These are phyloP conservation scores for Suhomyces yuchorum DNA, from an alignment of 1,139 yeast species.

Conservation along the genomic window DNA sequence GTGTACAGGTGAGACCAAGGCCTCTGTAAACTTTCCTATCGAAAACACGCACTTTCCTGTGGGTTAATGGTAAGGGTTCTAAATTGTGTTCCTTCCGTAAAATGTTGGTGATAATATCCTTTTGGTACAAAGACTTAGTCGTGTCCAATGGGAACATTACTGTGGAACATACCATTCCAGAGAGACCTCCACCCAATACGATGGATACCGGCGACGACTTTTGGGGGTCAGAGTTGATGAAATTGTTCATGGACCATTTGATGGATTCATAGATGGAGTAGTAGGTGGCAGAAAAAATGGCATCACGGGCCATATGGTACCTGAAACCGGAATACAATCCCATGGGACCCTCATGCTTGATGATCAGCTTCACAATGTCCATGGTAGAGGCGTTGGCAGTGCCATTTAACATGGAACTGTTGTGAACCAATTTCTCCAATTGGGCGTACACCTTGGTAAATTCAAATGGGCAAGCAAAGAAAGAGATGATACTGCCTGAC, in stretches of 20 bases:
- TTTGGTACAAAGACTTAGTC: constrained; percentile 70
- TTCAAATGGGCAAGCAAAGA: constrained; percentile 84
- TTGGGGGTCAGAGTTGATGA: constrained; percentile 34
- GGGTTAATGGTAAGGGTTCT: constrained; percentile 33
- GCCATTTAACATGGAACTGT: constrained; percentile 19
- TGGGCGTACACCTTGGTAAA: constrained; percentile 82
- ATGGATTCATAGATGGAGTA: constrained; percentile 75
- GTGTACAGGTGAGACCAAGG: constrained; percentile 66
- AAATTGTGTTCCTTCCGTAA: constrained; percentile 52
- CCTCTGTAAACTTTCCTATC: constrained; percentile 68
- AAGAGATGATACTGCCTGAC: constrained; percentile 66
- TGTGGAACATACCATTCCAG: constrained; percentile 76
- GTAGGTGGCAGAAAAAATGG: constrained; percentile 71
- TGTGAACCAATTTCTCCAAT: constrained; percentile 53
- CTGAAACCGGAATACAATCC: constrained; percentile 76
- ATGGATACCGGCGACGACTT: constrained; percentile 39
- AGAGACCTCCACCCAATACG: constrained; percentile 70
- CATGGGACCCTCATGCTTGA: constrained; percentile 55
- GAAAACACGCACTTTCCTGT: constrained; percentile 37
- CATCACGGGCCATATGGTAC: constrained; percentile 68
- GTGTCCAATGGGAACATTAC: constrained; percentile 81
- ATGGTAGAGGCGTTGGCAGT: constrained; percentile 26
- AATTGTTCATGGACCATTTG: constrained; percentile 48
- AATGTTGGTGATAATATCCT: constrained; percentile 71
- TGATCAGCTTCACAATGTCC: constrained; percentile 52